Conservation (phyloP, 2,329 filamentous ascomycete genomes). For the Coleophoma eucalyptorum region DNA sequence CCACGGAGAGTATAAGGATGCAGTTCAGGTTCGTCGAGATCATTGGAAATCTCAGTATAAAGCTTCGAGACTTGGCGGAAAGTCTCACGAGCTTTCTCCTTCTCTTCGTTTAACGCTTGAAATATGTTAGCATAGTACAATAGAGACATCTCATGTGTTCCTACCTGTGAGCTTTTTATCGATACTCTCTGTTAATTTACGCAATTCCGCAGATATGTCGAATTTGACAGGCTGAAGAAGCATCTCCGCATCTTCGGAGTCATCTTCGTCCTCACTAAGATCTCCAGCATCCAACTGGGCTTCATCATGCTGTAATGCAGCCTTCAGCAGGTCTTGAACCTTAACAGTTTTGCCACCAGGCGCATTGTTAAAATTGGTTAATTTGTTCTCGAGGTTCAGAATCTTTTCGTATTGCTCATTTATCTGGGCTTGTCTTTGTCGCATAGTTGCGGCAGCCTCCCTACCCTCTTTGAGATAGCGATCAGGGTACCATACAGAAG, state of each 20-base stretch:
- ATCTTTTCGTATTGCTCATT: constrained; percentile 23
- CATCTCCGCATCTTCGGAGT: constrained; percentile 9
- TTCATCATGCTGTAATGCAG: constrained; percentile 25
- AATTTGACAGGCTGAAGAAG: constrained; percentile 6
- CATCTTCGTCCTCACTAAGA: background rate
- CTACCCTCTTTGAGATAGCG: constrained; percentile 44
- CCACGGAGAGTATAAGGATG: constrained; percentile 46
- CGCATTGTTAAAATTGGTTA: constrained; percentile 17
- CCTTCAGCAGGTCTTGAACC: constrained; percentile 24
- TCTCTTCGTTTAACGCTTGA: constrained; percentile 23
- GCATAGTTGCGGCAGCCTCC: constrained; percentile 42
- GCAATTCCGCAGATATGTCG: constrained; percentile 21
- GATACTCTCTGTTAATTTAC: constrained; percentile 23
- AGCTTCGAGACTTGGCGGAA: constrained; percentile 35
- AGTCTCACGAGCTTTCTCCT: constrained; percentile 21
- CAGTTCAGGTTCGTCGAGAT: constrained; percentile 16
- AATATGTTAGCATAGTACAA: constrained; percentile 11
- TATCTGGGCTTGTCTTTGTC: constrained; percentile 19
- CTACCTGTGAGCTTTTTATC: constrained; percentile 27
- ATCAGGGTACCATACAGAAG: constrained; percentile 48
- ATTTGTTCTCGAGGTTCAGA: constrained; percentile 17
- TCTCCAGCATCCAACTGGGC: constrained; percentile 11
- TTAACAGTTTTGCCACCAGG: constrained; percentile 18
- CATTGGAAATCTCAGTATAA: constrained; percentile 26
- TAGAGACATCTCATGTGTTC: background rate